Base-by-base conservation (phyloP, 805 yeast species). In the Cyberlindnera xylosilytica region DNA sequence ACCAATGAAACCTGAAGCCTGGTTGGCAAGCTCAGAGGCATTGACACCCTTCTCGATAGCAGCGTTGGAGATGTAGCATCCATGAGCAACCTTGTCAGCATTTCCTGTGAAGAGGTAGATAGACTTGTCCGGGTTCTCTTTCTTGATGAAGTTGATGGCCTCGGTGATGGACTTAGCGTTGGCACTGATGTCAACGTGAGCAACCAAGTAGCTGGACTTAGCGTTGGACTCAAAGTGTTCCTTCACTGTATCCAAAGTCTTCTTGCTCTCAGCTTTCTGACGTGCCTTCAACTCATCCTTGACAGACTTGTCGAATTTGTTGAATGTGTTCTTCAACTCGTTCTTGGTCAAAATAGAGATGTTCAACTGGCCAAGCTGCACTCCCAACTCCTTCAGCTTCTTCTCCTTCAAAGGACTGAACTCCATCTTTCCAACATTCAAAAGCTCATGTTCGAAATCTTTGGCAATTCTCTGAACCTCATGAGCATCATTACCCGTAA, bases 161-260 rank as follows among this genome's bases (percentile, higher is more conserved):
- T 93, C 99, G 20, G 96, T 81, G 48, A 93, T 83, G 34, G 96
- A 95, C 72, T 93, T 93, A 44, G 97, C 90, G 58, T 88, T 90
- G 18, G 95, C 81, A 47, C 81, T 69, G 45, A 90, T 83, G 31
- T 72, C 74, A 49, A 90, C 71, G 60, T 78, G 78, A 38, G 81
- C 75, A 28, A 87, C 93, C 20, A 86, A 74, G 63, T 62, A 83
- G 16, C 69, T 61, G n/a, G 79, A 65, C 4, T 72, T 68, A 47
- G 73, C 68, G 50, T 78, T 65, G 36, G 74, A 71, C 6, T 61
- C 61, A 60, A 89, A 87, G 74, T 81, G 83, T 38, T 71, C 68
- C 58, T 83, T 79, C 43, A 93, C 90, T 13, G 77, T 74, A 43
- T 87, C 96, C 46, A 87, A 68, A 28, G 90, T 83, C 64, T 78